A percentile compares a stretch with the other conserved stretches of the same genome.
phyloP scores from a whole-genome alignment of 2,329 filamentous ascomycete species.

The Davidsoniella eucalypti region DNA sequence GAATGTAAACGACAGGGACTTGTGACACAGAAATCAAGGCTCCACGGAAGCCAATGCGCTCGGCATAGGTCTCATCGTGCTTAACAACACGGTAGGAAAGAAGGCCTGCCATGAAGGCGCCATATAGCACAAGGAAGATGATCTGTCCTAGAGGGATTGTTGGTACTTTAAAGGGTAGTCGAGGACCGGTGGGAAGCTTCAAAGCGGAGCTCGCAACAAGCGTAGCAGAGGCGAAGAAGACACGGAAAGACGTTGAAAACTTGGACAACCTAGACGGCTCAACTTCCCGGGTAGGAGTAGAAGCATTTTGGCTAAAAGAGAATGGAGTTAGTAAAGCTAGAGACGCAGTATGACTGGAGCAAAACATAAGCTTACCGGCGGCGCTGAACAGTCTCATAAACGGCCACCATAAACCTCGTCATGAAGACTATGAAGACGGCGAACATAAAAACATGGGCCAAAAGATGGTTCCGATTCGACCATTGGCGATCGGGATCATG shows the following conservation, averaged over 20 bases:
- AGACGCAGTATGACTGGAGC: too few relatives aligned
- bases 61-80: constrained; percentile 40
- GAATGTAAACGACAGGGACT: constrained; percentile 45
- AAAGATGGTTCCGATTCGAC: constrained; percentile 10
- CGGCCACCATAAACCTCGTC: background rate
- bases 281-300: constrained; percentile 24
- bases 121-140: constrained; percentile 37
- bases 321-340: too few relatives aligned
- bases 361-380: constrained; percentile 3
- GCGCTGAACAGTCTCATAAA: constrained; percentile 6
- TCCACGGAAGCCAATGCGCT: constrained; percentile 50
- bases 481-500: constrained; percentile 10
- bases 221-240: constrained; percentile 39
- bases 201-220: constrained; percentile 42
- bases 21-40: constrained; percentile 50
- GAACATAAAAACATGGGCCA: constrained; percentile 7
- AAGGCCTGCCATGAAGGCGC: constrained; percentile 41
- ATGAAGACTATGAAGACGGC: constrained; percentile 3
- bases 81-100: constrained; percentile 33
- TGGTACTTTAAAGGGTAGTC: constrained; percentile 35
- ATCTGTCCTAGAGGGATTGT: constrained; percentile 41
- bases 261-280: constrained; percentile 26
- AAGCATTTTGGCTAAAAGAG: constrained; percentile 15
- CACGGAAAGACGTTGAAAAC: constrained; percentile 32
- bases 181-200: constrained; percentile 27